Percentiles rank a stretch among this genome's conserved stretches.
These are phyloP conservation scores for Vitis hybrid DNA, from an alignment of 177 flowering plant species.

Conservation along the genomic window DNA sequence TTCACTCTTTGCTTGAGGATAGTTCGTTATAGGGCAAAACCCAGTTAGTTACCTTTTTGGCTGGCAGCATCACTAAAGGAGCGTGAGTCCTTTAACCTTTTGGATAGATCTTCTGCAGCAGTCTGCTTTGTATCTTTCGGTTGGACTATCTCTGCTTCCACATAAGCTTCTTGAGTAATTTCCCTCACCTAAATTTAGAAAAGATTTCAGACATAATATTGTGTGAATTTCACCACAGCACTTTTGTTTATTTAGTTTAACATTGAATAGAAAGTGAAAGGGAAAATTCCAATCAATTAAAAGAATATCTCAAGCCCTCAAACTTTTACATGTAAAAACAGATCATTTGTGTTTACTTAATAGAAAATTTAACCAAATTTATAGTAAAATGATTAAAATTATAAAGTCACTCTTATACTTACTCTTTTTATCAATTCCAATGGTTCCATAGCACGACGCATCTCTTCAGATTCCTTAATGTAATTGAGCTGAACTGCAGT, in stretches of 20 bases:
- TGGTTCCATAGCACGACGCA: conserved; percentile 79
- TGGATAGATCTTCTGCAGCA: conserved; percentile 79
- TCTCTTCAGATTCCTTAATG: conserved; percentile 71
- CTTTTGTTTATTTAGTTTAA: background rate
- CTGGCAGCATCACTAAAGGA: conserved; percentile 63
- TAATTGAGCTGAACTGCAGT: conserved; percentile 51
- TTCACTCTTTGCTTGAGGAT: no score
- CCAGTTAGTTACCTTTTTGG: conserved; percentile 52
- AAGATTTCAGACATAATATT: background rate
- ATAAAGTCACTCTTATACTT: conserved; percentile 18
- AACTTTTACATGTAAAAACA: background rate
- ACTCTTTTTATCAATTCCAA: conserved; percentile 82
- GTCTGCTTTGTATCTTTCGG: conserved; percentile 63
- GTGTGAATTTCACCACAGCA: background rate
- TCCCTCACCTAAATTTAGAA: conserved; percentile 62
- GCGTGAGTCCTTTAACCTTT: conserved; percentile 68
- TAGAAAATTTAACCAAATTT: no score
- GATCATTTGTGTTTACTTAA: background rate
- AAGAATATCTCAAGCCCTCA: background rate
- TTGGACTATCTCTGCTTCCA: conserved; percentile 47
- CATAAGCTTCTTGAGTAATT: conserved; percentile 61
- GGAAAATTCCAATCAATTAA: background rate
- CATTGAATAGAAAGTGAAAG: background rate
- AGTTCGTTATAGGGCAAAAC: background rate
- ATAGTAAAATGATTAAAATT: background rate